phyloP scores from a whole-genome alignment of 2,329 filamentous ascomycete species.

The Hypoxylon sp. region DNA sequence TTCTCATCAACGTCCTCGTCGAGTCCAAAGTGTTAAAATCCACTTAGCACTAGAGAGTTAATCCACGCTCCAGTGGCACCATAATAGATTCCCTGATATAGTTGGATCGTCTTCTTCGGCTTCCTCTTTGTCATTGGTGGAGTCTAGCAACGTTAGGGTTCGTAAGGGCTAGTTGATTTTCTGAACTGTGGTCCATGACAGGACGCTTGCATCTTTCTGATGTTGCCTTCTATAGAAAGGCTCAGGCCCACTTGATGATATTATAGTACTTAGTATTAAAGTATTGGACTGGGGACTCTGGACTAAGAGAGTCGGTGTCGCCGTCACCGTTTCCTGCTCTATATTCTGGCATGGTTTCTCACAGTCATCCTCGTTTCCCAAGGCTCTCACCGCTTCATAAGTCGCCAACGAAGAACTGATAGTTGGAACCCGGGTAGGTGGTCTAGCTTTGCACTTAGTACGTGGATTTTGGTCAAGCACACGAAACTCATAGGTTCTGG shows the following conservation, averaged over 20 bases:
- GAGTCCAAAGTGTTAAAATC: neutral
- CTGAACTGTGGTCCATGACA: slow-evolving; percentile 19
- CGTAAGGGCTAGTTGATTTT: slow-evolving; percentile 2
- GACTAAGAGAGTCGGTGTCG: neutral
- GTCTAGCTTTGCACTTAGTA: slow-evolving; percentile 16
- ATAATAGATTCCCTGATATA: neutral
- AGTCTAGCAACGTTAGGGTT: neutral
- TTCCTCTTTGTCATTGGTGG: neutral
- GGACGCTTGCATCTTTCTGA: slow-evolving; percentile 26
- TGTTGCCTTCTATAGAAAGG: slow-evolving; percentile 28
- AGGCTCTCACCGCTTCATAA: neutral
- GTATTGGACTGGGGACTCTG: slow-evolving; percentile 18
- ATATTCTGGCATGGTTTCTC: neutral
- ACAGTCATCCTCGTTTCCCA: neutral
- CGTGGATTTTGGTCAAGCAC: neutral
- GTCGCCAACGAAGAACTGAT: slow-evolving; percentile 15
- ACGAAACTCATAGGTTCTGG: slow-evolving; percentile 18
- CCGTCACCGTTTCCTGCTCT: neutral
- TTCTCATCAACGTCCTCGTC: slow-evolving; percentile 5
- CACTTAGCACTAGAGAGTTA: neutral
- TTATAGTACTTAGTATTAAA: slow-evolving; percentile 13
- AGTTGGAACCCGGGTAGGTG: slow-evolving; percentile 31
- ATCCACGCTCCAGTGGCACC: neutral
- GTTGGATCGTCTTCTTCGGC: neutral
- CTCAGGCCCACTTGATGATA: slow-evolving; percentile 4